Evolutionary conservation across 495 filamentous ascomycete species (phyloP).

Genomic region (Penicillium robsamsonii): DNA sequence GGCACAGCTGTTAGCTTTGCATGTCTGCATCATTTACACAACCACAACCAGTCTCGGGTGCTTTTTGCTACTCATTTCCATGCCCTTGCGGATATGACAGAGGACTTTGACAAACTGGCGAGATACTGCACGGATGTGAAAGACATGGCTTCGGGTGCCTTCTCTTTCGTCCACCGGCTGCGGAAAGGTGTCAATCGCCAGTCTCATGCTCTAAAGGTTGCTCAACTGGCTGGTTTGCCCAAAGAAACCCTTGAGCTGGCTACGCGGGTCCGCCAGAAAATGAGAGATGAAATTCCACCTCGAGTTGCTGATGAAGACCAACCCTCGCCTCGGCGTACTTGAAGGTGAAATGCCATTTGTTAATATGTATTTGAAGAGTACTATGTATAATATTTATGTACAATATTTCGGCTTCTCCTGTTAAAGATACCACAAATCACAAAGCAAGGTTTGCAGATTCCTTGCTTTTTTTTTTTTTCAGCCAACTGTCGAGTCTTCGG

Average conservation of each 20-base stretch:
- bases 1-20: slow-evolving; percentile 89
- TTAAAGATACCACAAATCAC: background rate
- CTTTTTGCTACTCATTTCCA: slow-evolving; percentile 98
- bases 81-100: slow-evolving; percentile 71
- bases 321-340: background rate
- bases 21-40: slow-evolving; percentile 75
- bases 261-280: slow-evolving; percentile 26
- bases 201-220: slow-evolving; percentile 91
- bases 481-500: background rate
- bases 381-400: slow-evolving; percentile 10
- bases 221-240: slow-evolving; percentile 75
- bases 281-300: slow-evolving; percentile 11
- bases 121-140: slow-evolving; percentile 89
- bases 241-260: slow-evolving; percentile 59
- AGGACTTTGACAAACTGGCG: slow-evolving; percentile 60
- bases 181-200: slow-evolving; percentile 78
- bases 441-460: background rate
- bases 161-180: slow-evolving; percentile 83
- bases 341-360: background rate
- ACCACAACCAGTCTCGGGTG: slow-evolving; percentile 70
- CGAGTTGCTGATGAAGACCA: background rate
- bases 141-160: slow-evolving; percentile 61
- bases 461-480: background rate
- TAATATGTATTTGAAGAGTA: background rate
- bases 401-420: background rate